phyloP scores from a whole-genome alignment of 2,329 filamentous ascomycete species.

The Claviceps monticola region DNA sequence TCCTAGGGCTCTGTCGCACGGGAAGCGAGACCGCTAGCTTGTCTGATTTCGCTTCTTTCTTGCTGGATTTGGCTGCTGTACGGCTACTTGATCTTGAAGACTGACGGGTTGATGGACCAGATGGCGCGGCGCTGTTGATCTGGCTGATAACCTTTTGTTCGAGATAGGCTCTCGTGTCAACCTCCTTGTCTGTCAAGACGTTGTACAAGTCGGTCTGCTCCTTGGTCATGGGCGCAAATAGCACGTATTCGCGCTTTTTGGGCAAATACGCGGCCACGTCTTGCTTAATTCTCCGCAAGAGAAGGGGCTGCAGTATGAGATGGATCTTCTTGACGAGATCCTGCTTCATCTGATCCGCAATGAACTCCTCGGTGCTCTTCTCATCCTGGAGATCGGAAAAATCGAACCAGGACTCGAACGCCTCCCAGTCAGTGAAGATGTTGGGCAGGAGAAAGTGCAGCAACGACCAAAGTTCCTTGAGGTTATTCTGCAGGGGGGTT shows the following conservation, averaged over 20 bases:
- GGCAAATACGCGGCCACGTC: constrained; percentile 88
- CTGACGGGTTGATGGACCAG: constrained; percentile 18
- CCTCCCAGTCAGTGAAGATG: constrained; percentile 85
- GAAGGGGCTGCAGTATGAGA: constrained; percentile 78
- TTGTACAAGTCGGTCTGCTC: constrained; percentile 87
- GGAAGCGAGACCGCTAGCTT: constrained; percentile 15
- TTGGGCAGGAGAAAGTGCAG: constrained; percentile 86
- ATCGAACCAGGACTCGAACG: constrained; percentile 93
- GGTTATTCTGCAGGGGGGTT: constrained; percentile 88
- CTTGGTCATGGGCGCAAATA: constrained; percentile 82
- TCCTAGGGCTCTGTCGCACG: constrained; percentile 22
- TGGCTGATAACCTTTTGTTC: constrained; percentile 64
- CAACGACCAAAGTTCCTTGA: constrained; percentile 88
- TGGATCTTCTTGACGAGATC: constrained; percentile 61
- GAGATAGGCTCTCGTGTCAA: constrained; percentile 58
- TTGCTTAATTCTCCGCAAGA: constrained; percentile 78
- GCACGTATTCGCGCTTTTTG: constrained; percentile 89
- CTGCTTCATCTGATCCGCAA: constrained; percentile 55
- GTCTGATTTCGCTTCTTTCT: constrained; percentile 9
- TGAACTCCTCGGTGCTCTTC: constrained; percentile 60
- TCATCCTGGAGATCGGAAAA: constrained; percentile 86
- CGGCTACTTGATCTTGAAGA: constrained; percentile 27
- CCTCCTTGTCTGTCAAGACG: constrained; percentile 40
- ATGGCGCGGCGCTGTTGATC: constrained; percentile 26
- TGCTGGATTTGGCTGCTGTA: constrained; percentile 5